phyloP scores from a whole-genome alignment of 2,329 filamentous ascomycete genomes.

The Xylariaceae sp. region DNA sequence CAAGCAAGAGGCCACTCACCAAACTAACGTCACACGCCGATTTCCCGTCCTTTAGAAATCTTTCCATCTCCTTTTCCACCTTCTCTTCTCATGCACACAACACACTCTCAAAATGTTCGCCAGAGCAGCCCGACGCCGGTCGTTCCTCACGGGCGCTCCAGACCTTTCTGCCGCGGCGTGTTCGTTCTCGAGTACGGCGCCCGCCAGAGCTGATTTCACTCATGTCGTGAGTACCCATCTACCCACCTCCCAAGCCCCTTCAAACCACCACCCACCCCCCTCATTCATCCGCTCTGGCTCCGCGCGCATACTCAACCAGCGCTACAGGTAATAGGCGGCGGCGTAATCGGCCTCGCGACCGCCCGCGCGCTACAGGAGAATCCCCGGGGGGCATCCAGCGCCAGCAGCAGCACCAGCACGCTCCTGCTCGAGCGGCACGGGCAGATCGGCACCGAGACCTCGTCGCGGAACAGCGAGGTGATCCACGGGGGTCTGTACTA shows the following conservation, averaged over 20 bases:
- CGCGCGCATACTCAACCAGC: neutral
- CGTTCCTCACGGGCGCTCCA: neutral
- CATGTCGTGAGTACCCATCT: slow-evolving; percentile 37
- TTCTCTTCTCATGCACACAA: neutral
- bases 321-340: slow-evolving; percentile 58
- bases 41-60: neutral
- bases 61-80: too few relatives aligned
- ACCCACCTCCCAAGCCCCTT: neutral
- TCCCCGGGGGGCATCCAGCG: slow-evolving; percentile 44
- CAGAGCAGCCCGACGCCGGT: slow-evolving; percentile 10
- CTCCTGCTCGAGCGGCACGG: slow-evolving; percentile 81
- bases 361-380: slow-evolving; percentile 70
- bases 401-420: slow-evolving; percentile 53
- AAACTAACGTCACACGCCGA: neutral
- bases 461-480: slow-evolving; percentile 90
- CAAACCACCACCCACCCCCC: too few relatives aligned
- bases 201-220: slow-evolving; percentile 38
- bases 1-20: too few relatives aligned
- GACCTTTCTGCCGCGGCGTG: slow-evolving; percentile 1
- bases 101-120: slow-evolving; percentile 15
- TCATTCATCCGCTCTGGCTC: too few relatives aligned
- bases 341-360: slow-evolving; percentile 77
- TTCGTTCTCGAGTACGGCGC: slow-evolving; percentile 35
- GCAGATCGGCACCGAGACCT: slow-evolving; percentile 80
- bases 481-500: slow-evolving; percentile 97